Evolutionary conservation across 2,329 filamentous ascomycete species (phyloP), one percentile per base, ranked within the genome.

Genomic region (Talaromyces sp.): DNA sequence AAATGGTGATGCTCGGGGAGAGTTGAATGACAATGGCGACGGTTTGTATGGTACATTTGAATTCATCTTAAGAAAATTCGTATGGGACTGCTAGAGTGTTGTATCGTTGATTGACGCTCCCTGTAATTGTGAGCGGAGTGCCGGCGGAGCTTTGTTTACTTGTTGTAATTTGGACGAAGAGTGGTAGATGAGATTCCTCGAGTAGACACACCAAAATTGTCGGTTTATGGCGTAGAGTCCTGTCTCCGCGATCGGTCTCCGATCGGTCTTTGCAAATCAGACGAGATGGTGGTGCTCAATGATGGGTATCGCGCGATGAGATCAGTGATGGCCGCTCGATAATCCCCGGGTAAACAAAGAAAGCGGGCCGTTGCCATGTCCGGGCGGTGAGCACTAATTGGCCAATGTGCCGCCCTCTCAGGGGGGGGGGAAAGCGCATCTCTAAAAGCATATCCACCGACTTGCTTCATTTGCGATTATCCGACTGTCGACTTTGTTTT

Each of bases 11-110:
- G 84, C 82, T 73, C 90, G 86, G 68, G 86, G 84, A 54, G 89
- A 88, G 67, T 87, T 87, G 76, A 89, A 90, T 64, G 88, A 88
- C 65, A 91, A 78, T 61, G 87, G 87, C 25, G 88, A 90, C 14
- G 88, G 87, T 74, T 90, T 90, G 76, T 88, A 91, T 63, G 84
- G 79, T 79, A 81, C 74, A 80, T 61, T 61, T 35, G 48, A 60
- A 84, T 72, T 69, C 60, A 73, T 72, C 73, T 76, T 66, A 9
- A 65, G 9, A 12, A 16, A 21, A 5, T 25, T 23, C 35, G 25
- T 52, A 52, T 33, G 25, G 5, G 12, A 3, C 21, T 44, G 7
- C 33, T 52, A n/a, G n/a, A 28, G 25, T 54, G 18, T 37, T 54
- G 28, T 54, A 31, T 12, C 14, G 48, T 31, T 37, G 31, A 35